phyloP scores from a whole-genome alignment of 768 basidiomycete genomes.

The Ramaria rubella region DNA sequence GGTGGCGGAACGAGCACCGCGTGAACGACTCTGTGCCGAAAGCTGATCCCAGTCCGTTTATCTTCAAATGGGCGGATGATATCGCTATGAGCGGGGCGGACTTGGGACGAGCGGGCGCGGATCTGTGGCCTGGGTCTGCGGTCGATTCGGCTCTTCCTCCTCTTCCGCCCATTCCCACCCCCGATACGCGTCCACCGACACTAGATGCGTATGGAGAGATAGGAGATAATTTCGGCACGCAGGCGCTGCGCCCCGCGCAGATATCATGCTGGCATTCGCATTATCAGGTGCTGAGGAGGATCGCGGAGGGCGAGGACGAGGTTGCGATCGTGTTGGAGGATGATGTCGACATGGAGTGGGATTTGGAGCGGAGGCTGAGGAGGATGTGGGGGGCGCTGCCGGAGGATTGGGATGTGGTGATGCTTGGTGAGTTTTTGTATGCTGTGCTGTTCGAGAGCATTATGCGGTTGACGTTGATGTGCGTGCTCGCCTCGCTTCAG shows the following conservation, averaged over 20 bases:
- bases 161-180: neutral
- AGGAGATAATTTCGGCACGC: neutral
- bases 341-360: slow-evolving; percentile 12
- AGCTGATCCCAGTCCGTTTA: neutral
- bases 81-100: neutral
- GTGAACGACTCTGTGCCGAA: slow-evolving; percentile 4
- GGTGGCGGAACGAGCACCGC: neutral
- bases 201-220: slow-evolving; percentile 1
- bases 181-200: neutral
- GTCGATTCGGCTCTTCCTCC: neutral
- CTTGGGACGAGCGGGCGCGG: neutral
- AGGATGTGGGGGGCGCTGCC: slow-evolving; percentile 1
- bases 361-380: neutral
- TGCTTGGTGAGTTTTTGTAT: neutral
- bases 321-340: slow-evolving; percentile 9
- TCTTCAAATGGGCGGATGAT: slow-evolving; percentile 9
- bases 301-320: slow-evolving; percentile 5
- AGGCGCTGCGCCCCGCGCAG: neutral
- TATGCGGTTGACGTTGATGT: too few relatives aligned
- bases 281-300: slow-evolving; percentile 1
- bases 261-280: slow-evolving; percentile 9
- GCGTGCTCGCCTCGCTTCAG: neutral
- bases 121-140: neutral
- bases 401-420: slow-evolving; percentile 3
- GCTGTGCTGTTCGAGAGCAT: neutral